Percentiles rank a stretch among this genome's conserved stretches.
Conservation (phyloP, 2,329 filamentous ascomycete genomes). For the Alternaria sp. region DNA sequence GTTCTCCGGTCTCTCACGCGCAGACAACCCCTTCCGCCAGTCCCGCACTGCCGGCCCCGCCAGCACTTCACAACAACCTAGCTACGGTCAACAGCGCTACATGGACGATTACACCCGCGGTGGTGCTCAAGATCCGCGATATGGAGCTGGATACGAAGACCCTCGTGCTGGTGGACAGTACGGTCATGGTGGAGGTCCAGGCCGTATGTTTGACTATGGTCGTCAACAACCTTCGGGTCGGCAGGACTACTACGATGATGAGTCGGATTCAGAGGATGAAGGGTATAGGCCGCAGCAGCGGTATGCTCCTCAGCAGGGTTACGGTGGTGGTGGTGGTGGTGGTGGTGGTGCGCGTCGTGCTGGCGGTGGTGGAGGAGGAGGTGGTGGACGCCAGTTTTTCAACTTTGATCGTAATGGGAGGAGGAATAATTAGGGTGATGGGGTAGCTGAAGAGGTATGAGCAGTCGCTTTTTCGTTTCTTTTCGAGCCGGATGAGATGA, state of each 20-base stretch:
- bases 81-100: background rate
- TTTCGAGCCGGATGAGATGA: no score
- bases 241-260: background rate
- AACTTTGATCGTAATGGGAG: background rate
- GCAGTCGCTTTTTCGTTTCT: background rate
- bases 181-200: background rate
- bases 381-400: background rate
- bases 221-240: background rate
- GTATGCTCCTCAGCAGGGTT: background rate
- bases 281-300: background rate
- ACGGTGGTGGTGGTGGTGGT: background rate
- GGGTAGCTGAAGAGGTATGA: background rate
- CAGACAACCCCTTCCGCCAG: background rate
- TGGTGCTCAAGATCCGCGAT: background rate
- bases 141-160: background rate
- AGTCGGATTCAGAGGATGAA: background rate
- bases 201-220: background rate
- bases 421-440: background rate
- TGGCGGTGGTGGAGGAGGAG: background rate
- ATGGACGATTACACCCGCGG: background rate
- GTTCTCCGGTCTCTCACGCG: background rate
- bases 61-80: background rate
- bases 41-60: fast-evolving
- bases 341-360: background rate
- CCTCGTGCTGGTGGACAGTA: background rate